Conservation (phyloP, 768 basidiomycete genomes). For the Collybia nuda region DNA sequence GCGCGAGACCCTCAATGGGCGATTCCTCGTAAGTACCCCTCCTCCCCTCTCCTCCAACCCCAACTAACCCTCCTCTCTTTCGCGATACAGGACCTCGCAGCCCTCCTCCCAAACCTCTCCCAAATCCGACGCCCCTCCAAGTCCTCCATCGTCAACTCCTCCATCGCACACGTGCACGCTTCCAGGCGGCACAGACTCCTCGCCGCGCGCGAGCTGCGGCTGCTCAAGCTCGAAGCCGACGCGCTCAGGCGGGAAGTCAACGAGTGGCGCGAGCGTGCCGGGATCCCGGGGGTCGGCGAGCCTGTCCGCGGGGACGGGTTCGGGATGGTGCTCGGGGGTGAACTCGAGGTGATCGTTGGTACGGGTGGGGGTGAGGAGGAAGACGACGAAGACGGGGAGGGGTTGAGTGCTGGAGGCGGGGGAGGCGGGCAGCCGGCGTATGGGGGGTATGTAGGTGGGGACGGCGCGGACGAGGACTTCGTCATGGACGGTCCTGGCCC, state of each 20-base stretch:
- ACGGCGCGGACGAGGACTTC: slow-evolving; percentile 15
- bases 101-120: slow-evolving; percentile 86
- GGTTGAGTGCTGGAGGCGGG: slow-evolving; percentile 14
- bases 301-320: slow-evolving; percentile 73
- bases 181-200: slow-evolving; percentile 59
- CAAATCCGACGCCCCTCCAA: slow-evolving; percentile 94
- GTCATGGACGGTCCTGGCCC: slow-evolving; percentile 12
- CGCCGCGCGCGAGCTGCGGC: slow-evolving; percentile 79
- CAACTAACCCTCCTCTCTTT: slow-evolving; percentile 4
- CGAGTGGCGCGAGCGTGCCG: slow-evolving; percentile 84
- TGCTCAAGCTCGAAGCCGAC: slow-evolving; percentile 79
- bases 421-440: slow-evolving; percentile 7
- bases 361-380: slow-evolving; percentile 53
- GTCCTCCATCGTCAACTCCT: slow-evolving; percentile 94
- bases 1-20: slow-evolving; percentile 88
- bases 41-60: slow-evolving; percentile 1
- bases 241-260: slow-evolving; percentile 89
- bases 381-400: slow-evolving; percentile 41
- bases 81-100: slow-evolving; percentile 76
- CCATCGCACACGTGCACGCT: slow-evolving; percentile 84
- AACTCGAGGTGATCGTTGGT: slow-evolving; percentile 62
- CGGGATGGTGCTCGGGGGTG: slow-evolving; percentile 65
- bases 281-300: slow-evolving; percentile 71
- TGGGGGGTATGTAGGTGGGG: slow-evolving; percentile 20
- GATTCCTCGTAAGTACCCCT: slow-evolving; percentile 71